Conservation (phyloP, 2,329 filamentous ascomycete species). For the Ilyonectria robusta region DNA sequence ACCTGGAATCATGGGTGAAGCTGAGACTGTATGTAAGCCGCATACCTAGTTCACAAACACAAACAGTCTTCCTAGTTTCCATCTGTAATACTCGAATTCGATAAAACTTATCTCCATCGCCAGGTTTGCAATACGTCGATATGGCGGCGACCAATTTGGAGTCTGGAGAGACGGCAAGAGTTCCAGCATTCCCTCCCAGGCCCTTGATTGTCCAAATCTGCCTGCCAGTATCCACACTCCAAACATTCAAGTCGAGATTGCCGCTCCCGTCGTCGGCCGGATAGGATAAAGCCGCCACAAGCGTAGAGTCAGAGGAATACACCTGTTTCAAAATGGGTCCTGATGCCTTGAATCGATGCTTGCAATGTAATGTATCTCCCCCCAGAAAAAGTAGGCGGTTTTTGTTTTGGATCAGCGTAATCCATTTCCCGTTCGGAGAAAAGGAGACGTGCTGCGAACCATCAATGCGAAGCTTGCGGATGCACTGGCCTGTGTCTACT, state of each 20-base stretch:
- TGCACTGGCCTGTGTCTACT: neutral
- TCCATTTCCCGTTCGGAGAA: neutral
- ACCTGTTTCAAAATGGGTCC: neutral
- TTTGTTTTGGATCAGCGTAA: neutral
- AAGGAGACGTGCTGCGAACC: neutral
- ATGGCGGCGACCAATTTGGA: neutral
- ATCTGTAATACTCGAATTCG: neutral
- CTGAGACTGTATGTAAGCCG: too few species aligned
- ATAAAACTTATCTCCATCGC: neutral
- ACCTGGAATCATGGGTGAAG: neutral
- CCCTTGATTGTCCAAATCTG: neutral
- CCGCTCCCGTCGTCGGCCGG: too few species aligned
- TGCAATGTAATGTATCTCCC: neutral
- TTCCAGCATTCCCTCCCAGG: too few species aligned
- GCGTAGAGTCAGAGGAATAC: slow-evolving; percentile 3
- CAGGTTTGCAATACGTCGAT: neutral
- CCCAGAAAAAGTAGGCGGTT: too few species aligned
- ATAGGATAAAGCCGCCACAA: neutral
- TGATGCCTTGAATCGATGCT: neutral
- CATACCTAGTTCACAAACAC: too few species aligned
- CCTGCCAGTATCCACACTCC: neutral
- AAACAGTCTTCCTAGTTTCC: neutral
- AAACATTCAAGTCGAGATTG: neutral
- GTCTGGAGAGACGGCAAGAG: neutral
- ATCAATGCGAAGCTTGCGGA: neutral